Base-by-base conservation (phyloP, 805 yeast genomes). In the Barnettozyma californica region DNA sequence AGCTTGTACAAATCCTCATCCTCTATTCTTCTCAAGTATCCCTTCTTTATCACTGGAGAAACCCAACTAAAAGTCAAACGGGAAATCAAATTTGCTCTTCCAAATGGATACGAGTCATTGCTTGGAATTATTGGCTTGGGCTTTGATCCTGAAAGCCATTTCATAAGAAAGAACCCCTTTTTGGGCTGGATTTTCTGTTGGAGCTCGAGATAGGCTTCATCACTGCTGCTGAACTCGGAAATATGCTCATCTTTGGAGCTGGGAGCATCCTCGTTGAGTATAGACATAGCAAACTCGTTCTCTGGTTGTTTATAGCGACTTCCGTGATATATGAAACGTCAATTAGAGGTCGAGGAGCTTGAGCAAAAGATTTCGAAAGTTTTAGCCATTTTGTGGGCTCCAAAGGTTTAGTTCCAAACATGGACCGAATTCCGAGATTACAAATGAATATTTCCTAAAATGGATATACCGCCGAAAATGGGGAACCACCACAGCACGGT, bases 11-110 rank as follows among this genome's bases (percentile, higher is more conserved):
- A 59, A 61, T 84, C 91, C 35, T 75, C 74, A 1, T 78, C 76
- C 44, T 73, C 75, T 25, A 84, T 59, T 11, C 87, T 80, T 55
- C 91, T 69, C 51, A 77, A 71, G 62, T 84, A 84, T 0, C 90
- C 91, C 14, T 50, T 52, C 46, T 56, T 58, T 34, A 60, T 57
- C 26, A 60, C 40, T n/a, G 57, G 57, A 10, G 41, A 11, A 7
- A 54, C 55, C 64, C 64, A 62, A 1, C 35, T 35, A 46, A 62
- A 60, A 1, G 57, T 51, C 13, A 60, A 11, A 5, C 29, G 14
- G 4, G 59, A 53, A 20, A 55, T 44, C 9, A 46, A 13, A 27
- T 52, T 60, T 3, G 63, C 63, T 1, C 51, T 51, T 10, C 45
- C 36, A 16, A 41, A 43, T 1, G 65, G 65, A 29, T 60, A 61